Percentiles rank a stretch among this genome's conserved stretches.
These are phyloP conservation scores for Fonsecaea erecta DNA, from an alignment of 2,329 filamentous ascomycete species.

Conservation along the genomic window DNA sequence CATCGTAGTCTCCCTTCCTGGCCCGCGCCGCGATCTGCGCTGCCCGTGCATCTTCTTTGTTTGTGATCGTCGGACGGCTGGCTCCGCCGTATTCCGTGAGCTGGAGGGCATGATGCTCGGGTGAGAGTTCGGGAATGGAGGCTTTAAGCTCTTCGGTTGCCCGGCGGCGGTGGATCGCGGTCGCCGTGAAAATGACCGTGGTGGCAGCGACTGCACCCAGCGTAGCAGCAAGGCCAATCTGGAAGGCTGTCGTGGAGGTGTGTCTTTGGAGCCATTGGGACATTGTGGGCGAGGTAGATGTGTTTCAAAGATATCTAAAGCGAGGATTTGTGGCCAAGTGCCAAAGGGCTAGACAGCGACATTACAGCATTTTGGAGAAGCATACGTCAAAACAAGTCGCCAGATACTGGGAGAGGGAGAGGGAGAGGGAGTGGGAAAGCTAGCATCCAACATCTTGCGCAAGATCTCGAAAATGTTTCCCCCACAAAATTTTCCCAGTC, in stretches of 20 bases:
- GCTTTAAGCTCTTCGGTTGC: constrained; percentile 63
- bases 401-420: too few species aligned
- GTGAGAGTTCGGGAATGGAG: constrained; percentile 53
- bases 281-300: constrained; percentile 14
- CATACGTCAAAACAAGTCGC: neutral
- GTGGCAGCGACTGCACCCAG: constrained; percentile 51
- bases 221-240: constrained; percentile 44
- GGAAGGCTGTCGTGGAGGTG: constrained; percentile 25
- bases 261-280: constrained; percentile 34
- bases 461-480: neutral
- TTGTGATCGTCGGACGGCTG: constrained; percentile 38
- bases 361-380: neutral
- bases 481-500: constrained; percentile 1
- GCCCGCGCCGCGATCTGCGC: constrained; percentile 64
- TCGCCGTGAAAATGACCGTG: constrained; percentile 60
- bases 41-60: constrained; percentile 61
- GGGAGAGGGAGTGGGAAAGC: too few species aligned
- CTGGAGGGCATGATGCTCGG: constrained; percentile 41
- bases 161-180: constrained; percentile 60
- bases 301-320: neutral
- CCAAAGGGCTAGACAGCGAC: neutral
- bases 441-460: neutral
- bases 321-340: neutral
- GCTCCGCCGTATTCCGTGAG: constrained; percentile 56
- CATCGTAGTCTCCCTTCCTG: constrained; percentile 67